Base-by-base conservation (phyloP, 257 asterid species). In the Nicotiana noctiflora region DNA sequence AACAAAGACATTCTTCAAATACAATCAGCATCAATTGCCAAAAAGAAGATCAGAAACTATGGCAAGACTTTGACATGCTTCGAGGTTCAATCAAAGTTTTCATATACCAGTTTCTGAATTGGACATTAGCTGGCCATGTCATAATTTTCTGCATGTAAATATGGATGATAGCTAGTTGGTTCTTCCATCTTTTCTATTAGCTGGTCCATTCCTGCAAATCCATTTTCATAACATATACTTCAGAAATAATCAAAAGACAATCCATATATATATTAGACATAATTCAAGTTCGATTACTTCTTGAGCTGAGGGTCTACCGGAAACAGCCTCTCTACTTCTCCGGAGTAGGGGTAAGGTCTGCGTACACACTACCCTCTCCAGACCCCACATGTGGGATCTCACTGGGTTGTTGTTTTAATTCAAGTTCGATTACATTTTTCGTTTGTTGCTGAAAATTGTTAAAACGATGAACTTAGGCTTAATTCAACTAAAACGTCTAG, bases 131-230 rank as follows among this genome's bases (percentile, higher is more conserved):
- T 85, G 12, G 85, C 81, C 90, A 87, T 85, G 84, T 87, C 81
- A 83, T 85, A 89, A 80, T 89, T 88, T n/a, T 89, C 92, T 78
- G 90, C 56, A 75, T 85, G 84, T 74, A 89, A 79, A 80, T 89
- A 89, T 67, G 92, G 86, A 79, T 83, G 86, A 64, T 89, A 89
- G 83, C 89, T 85, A 56, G 84, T 87, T 5, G 88, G 90, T 23
- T 84, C 87, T 79, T 89, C 92, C 80, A 89, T 87, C 86, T 87
- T 89, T 64, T 87, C 90, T 9, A 89, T 86, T 76, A 87, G 18
- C 40, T 89, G 86, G 27, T 87, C 90, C 89, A 89, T 87, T 40
- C 92, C 92, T 89, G 85, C 89, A 82, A 55, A n/a, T 40, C 31
- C 79, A 49, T 49, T 7, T 74, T 49, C 51, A 49, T 74, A 8